These are phyloP conservation scores for Debaryomycetaceae sp. DNA, from an alignment of 1,139 yeast species.

Conservation along the genomic window DNA sequence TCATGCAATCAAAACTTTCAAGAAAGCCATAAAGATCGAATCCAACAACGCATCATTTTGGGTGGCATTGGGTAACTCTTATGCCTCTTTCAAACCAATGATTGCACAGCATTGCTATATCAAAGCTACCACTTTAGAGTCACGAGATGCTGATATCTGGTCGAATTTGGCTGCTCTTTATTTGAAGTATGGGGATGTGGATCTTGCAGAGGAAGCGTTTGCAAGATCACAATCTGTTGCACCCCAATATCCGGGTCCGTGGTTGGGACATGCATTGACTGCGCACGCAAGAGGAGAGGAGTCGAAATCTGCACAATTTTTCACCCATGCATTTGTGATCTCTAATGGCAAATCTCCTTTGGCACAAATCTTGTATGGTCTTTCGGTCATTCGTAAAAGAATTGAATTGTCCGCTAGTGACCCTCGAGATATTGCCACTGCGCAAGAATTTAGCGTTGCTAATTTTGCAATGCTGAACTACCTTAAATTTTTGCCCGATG, in stretches of 20 bases:
- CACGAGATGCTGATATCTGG: conserved; percentile 73
- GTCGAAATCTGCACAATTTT: conserved; percentile 50
- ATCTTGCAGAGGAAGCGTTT: conserved; percentile 71
- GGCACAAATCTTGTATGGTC: conserved; percentile 70
- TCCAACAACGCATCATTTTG: conserved; percentile 69
- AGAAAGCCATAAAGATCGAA: conserved; percentile 69
- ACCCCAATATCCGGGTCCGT: conserved; percentile 73
- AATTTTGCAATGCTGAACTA: conserved; percentile 71
- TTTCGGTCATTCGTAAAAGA: conserved; percentile 48
- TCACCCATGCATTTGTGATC: conserved; percentile 73
- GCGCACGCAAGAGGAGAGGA: conserved; percentile 57
- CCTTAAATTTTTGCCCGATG: conserved; percentile 63
- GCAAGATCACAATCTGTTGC: conserved; percentile 75
- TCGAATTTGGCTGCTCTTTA: conserved; percentile 78
- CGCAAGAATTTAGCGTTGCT: conserved; percentile 66
- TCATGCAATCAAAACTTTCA: conserved; percentile 53
- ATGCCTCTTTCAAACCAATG: conserved; percentile 55
- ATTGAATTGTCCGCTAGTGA: conserved; percentile 36
- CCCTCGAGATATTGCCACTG: conserved; percentile 52
- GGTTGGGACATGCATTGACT: conserved; percentile 84
- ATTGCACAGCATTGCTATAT: conserved; percentile 92
- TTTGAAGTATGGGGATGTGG: conserved; percentile 62
- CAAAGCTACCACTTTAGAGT: conserved; percentile 68
- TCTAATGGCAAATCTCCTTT: conserved; percentile 73
- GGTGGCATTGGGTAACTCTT: conserved; percentile 78